These are phyloP conservation scores for Fusarium sp. DNA, from an alignment of 2,329 filamentous ascomycete genomes.

Conservation along the genomic window DNA sequence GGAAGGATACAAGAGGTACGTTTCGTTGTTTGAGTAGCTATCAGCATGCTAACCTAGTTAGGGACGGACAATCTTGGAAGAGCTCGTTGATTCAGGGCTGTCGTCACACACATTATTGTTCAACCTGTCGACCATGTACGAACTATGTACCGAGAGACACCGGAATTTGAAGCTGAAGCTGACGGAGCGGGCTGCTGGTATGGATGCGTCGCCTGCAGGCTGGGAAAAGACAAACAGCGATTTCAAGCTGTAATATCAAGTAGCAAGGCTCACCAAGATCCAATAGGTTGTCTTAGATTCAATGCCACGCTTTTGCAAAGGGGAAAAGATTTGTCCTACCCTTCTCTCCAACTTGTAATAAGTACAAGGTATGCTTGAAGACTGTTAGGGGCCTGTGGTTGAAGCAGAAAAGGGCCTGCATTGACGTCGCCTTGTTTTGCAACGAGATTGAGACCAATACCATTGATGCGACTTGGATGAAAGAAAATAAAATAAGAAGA, in stretches of 20 bases:
- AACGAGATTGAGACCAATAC: too few species aligned
- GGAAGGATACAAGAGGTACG: slow-evolving; percentile 76
- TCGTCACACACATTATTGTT: slow-evolving; percentile 85
- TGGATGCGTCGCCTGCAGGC: slow-evolving; percentile 64
- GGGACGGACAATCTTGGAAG: slow-evolving; percentile 73
- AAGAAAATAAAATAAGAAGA: too few species aligned
- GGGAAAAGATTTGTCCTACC: too few species aligned
- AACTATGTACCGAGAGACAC: slow-evolving; percentile 84
- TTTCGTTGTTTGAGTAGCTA: not conserved
- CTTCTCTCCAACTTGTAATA: too few species aligned
- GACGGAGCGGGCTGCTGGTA: slow-evolving; percentile 72
- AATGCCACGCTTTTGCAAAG: too few species aligned
- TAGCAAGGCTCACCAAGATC: too few species aligned
- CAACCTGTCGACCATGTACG: slow-evolving; percentile 90
- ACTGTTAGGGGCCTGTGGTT: too few species aligned
- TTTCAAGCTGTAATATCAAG: slow-evolving; percentile 71
- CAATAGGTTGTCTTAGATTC: too few species aligned
- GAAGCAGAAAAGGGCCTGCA: too few species aligned
- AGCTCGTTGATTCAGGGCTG: slow-evolving; percentile 67
- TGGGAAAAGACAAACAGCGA: slow-evolving; percentile 78
- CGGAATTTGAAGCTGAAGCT: slow-evolving; percentile 74
- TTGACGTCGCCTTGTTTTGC: too few species aligned
- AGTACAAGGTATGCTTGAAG: too few species aligned
- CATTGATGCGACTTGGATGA: too few species aligned
- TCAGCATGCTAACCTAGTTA: slow-evolving; percentile 46